Conservation (phyloP, 208 protist genomes). For the Spongospora subterranea region DNA sequence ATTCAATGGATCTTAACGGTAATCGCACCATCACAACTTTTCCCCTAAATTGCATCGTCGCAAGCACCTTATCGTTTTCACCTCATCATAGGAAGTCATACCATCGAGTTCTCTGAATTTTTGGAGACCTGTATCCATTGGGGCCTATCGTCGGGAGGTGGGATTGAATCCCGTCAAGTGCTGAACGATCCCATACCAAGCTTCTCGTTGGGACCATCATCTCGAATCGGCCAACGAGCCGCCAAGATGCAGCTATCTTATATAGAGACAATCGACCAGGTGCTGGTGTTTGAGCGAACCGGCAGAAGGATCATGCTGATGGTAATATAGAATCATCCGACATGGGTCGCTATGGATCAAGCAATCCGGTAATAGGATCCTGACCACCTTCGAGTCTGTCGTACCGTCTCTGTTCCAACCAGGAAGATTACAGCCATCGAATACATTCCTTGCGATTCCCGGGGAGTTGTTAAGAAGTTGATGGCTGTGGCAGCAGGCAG, state of each 20-base stretch:
- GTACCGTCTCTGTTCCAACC: not conserved
- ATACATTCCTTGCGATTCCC: not conserved
- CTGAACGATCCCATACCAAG: not conserved
- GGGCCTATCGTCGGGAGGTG: slow-evolving; percentile 12
- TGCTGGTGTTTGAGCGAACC: slow-evolving; percentile 12
- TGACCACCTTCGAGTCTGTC: not conserved
- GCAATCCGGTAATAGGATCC: slow-evolving; percentile 17
- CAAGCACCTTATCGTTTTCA: too few relatives aligned
- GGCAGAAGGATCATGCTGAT: not conserved
- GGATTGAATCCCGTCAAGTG: slow-evolving; percentile 33
- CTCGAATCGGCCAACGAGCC: not conserved
- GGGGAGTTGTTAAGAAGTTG: not conserved
- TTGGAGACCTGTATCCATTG: slow-evolving; percentile 55
- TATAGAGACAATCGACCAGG: not conserved
- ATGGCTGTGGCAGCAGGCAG: not conserved
- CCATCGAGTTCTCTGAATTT: slow-evolving; percentile 41
- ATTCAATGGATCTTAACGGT: slow-evolving; percentile 44
- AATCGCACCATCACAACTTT: not conserved
- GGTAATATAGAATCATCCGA: not conserved
- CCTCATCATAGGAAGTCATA: slow-evolving; percentile 8
- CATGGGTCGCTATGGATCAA: not conserved
- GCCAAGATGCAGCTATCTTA: not conserved
- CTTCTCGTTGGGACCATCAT: not conserved
- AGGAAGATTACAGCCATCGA: not conserved
- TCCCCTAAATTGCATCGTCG: not conserved